Conservation (phyloP, 75 land plant genomes). For the Picea sitchensis region DNA sequence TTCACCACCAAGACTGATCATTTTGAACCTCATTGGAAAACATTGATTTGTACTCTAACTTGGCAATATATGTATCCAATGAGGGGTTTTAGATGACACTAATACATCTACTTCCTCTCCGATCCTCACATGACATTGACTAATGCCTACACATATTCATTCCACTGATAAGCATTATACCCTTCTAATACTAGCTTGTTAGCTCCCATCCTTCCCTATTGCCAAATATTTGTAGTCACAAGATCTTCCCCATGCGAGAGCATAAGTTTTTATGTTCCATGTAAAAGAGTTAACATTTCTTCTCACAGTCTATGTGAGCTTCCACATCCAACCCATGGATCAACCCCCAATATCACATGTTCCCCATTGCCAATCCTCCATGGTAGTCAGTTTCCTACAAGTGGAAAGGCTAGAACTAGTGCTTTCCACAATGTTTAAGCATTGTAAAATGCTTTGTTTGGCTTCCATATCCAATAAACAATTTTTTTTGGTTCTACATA, state of each 20-base stretch:
- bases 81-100: too few relatives aligned
- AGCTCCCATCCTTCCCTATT: background rate
- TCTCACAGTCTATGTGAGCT: background rate
- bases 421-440: too few relatives aligned
- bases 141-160: too few relatives aligned
- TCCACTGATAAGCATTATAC: too few relatives aligned
- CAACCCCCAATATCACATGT: background rate
- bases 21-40: background rate
- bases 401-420: background rate
- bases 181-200: too few relatives aligned
- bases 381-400: background rate
- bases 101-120: too few relatives aligned
- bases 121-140: too few relatives aligned
- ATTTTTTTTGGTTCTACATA: too few relatives aligned
- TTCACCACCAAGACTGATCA: background rate
- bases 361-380: background rate
- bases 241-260: too few relatives aligned
- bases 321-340: background rate
- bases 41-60: background rate
- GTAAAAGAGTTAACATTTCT: background rate
- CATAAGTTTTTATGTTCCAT: too few relatives aligned
- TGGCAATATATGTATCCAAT: background rate
- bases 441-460: too few relatives aligned
- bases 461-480: too few relatives aligned
- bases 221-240: background rate